Conservation (phyloP, 2,329 filamentous ascomycete genomes). For the Fusarium sp. region DNA sequence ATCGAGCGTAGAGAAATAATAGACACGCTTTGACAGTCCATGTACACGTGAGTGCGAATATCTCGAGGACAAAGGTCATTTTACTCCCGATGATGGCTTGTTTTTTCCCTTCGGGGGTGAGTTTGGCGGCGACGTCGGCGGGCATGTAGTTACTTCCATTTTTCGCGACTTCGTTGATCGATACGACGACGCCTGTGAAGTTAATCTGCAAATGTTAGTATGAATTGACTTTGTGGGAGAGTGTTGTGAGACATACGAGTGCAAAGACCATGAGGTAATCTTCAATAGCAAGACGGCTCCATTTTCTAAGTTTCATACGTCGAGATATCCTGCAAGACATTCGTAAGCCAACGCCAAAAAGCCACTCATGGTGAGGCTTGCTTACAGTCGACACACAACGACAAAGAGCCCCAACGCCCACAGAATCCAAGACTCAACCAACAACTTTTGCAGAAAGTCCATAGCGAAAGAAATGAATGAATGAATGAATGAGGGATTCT, state of each 20-base stretch:
- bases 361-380: not conserved
- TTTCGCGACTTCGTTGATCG: slow-evolving; percentile 57
- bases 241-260: slow-evolving; percentile 47
- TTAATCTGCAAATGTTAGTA: slow-evolving; percentile 34
- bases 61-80: slow-evolving; percentile 65
- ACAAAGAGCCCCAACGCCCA: slow-evolving; percentile 45
- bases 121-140: slow-evolving; percentile 52
- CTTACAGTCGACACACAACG: slow-evolving; percentile 46
- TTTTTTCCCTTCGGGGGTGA: slow-evolving; percentile 58
- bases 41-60: slow-evolving; percentile 63
- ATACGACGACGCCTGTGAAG: slow-evolving; percentile 58
- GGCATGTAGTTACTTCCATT: slow-evolving; percentile 61
- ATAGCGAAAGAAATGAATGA: slow-evolving; percentile 28
- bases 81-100: slow-evolving; percentile 65
- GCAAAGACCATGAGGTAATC: slow-evolving; percentile 69
- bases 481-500: not conserved
- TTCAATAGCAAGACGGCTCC: slow-evolving; percentile 64
- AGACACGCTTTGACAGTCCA: slow-evolving; percentile 68
- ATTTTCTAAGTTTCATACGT: slow-evolving; percentile 57
- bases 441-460: slow-evolving; percentile 44
- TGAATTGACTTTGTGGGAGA: not conserved
- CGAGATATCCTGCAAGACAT: slow-evolving; percentile 43
- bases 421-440: slow-evolving; percentile 50
- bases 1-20: slow-evolving; percentile 63
- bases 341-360: not conserved